Conservation (phyloP, 805 yeast species). For the Ogataea glucozyma region DNA sequence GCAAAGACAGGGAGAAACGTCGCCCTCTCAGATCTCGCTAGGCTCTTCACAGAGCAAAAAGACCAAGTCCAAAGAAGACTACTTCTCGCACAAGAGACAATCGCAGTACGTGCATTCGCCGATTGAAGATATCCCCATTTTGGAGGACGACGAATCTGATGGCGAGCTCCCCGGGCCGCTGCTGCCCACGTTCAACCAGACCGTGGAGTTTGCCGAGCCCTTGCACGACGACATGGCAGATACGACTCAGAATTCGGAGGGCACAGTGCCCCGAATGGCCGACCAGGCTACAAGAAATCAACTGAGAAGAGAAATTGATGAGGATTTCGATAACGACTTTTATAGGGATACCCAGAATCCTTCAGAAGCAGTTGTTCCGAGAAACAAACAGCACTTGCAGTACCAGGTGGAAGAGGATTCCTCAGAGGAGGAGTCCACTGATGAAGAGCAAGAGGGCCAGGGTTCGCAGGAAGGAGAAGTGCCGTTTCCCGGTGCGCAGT, state of each 20-base stretch:
- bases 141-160: slow-evolving; percentile 37
- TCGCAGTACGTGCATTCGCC: slow-evolving; percentile 16
- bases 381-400: slow-evolving; percentile 5
- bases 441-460: slow-evolving; percentile 12
- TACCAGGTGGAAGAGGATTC: slow-evolving; percentile 18
- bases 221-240: neutral
- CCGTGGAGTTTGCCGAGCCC: neutral
- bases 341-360: slow-evolving; percentile 23
- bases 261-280: neutral
- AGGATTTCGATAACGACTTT: slow-evolving; percentile 35
- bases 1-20: slow-evolving; percentile 2
- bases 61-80: slow-evolving; percentile 5
- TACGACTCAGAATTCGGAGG: neutral
- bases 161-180: slow-evolving; percentile 26
- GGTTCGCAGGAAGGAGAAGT: neutral
- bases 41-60: neutral
- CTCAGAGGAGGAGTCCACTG: slow-evolving; percentile 33
- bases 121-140: slow-evolving; percentile 29
- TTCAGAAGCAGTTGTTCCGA: slow-evolving; percentile 7
- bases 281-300: neutral
- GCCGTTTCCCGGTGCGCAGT: slow-evolving; percentile 5
- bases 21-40: slow-evolving; percentile 2
- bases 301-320: slow-evolving; percentile 29
- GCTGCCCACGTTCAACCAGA: slow-evolving; percentile 27
- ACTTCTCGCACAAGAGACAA: slow-evolving; percentile 10